These are phyloP conservation scores for Bremia lactucae DNA, from an alignment of 352 stramenopile species.

Conservation along the genomic window DNA sequence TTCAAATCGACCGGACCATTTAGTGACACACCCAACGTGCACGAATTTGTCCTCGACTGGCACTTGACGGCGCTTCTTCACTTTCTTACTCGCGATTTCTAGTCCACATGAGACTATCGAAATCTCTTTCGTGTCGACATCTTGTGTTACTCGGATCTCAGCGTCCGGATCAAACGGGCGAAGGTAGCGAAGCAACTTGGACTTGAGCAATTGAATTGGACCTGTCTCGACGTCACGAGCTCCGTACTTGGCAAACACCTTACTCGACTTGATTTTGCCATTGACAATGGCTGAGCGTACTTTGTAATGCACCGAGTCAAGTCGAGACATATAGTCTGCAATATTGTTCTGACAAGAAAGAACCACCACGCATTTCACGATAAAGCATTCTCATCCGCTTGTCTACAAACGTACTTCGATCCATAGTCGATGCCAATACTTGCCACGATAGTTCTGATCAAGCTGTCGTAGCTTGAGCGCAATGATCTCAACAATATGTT, in stretches of 20 bases:
- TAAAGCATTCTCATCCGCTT: too few relatives aligned
- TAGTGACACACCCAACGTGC: conserved; percentile 38
- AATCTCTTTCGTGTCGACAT: conserved; percentile 28
- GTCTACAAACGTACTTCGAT: conserved; percentile 50
- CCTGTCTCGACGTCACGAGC: conserved; percentile 72
- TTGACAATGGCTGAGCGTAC: conserved; percentile 41
- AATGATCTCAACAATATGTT: conserved; percentile 73
- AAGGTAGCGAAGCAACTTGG: conserved; percentile 64
- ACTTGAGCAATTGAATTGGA: conserved; percentile 72
- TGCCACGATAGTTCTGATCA: conserved; percentile 55
- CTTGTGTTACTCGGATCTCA: conserved; percentile 52
- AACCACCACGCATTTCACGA: too few relatives aligned
- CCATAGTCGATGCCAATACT: conserved; percentile 70
- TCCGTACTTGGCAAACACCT: conserved; percentile 81
- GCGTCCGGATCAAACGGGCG: conserved; percentile 69
- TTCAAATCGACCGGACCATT: conserved; percentile 61
- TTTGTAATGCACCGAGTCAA: conserved; percentile 69
- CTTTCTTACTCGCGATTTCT: conserved; percentile 10
- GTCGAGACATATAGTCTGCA: conserved; percentile 52
- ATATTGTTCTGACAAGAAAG: conserved; percentile 41
- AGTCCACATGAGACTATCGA: conserved; percentile 48
- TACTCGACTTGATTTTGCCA: conserved; percentile 36
- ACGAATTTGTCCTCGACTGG: conserved; percentile 16
- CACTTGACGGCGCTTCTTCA: conserved; percentile 4
- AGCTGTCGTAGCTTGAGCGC: conserved; percentile 70